Conservation (phyloP, 2,329 filamentous ascomycete genomes). For the Fusarium sacchari region DNA sequence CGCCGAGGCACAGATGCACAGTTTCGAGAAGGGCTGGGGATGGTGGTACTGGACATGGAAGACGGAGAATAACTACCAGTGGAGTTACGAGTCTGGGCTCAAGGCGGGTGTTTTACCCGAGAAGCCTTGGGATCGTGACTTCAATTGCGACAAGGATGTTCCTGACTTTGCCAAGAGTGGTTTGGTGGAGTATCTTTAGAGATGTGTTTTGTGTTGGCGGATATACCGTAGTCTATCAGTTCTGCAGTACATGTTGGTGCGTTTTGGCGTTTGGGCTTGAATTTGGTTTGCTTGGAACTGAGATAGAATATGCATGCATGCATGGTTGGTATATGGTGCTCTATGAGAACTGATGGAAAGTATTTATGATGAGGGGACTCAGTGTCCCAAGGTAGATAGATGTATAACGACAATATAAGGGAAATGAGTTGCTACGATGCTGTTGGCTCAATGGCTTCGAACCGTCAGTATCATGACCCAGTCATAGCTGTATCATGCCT, state of each 20-base stretch:
- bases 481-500: neutral
- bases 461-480: neutral
- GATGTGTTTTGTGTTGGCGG: neutral
- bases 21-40: conserved; percentile 91
- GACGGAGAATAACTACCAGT: conserved; percentile 85
- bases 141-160: conserved; percentile 70
- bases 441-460: neutral
- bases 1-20: conserved; percentile 94
- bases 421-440: neutral
- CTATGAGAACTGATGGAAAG: conserved; percentile 7
- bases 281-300: neutral
- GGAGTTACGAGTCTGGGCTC: conserved; percentile 89
- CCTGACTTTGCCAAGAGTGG: conserved; percentile 60
- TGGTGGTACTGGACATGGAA: conserved; percentile 99
- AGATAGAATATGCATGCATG: conserved; percentile 4
- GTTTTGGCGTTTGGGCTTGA: conserved; percentile 14
- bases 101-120: conserved; percentile 81
- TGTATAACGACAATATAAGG: conserved; percentile 11
- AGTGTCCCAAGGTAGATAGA: conserved; percentile 10
- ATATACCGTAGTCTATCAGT: conserved; percentile 14
- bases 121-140: conserved; percentile 76
- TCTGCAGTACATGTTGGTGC: neutral
- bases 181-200: conserved; percentile 62
- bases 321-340: conserved; percentile 12
- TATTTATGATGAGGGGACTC: neutral